These are phyloP conservation scores for Beauveria bassiana DNA, from an alignment of 2,329 filamentous ascomycete genomes.

Conservation along the genomic window DNA sequence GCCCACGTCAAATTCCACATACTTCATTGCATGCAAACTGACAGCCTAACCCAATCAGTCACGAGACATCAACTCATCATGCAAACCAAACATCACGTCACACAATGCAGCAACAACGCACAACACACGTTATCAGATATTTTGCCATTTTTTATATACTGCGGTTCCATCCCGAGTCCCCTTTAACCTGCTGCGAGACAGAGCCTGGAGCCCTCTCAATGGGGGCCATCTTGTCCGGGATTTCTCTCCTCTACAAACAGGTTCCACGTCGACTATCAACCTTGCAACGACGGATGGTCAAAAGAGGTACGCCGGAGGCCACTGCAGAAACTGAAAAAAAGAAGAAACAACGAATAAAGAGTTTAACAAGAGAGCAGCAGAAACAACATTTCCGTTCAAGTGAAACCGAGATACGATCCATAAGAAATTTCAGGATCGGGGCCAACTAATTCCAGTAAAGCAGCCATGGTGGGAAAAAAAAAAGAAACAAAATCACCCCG, in stretches of 20 bases:
- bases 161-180: slow-evolving; percentile 11
- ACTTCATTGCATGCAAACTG: neutral
- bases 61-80: neutral
- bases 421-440: slow-evolving; percentile 4
- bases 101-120: neutral
- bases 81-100: neutral
- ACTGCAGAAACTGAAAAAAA: slow-evolving; percentile 15
- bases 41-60: neutral
- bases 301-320: slow-evolving; percentile 10
- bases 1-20: neutral
- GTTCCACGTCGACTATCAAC: slow-evolving; percentile 14
- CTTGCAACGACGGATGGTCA: neutral
- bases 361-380: slow-evolving; percentile 15
- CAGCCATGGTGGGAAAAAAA: slow-evolving; percentile 9
- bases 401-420: slow-evolving; percentile 14
- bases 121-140: slow-evolving; percentile 2
- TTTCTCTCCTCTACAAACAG: slow-evolving; percentile 9
- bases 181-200: slow-evolving; percentile 9
- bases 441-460: slow-evolving; percentile 10
- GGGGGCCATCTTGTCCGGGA: neutral
- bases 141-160: slow-evolving; percentile 15
- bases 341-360: neutral
- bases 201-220: slow-evolving; percentile 8
- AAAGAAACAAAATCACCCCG: slow-evolving; percentile 23
- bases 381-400: slow-evolving; percentile 23